Conservation (phyloP, 495 filamentous ascomycete species). For the Aspergillus nanangensis region DNA sequence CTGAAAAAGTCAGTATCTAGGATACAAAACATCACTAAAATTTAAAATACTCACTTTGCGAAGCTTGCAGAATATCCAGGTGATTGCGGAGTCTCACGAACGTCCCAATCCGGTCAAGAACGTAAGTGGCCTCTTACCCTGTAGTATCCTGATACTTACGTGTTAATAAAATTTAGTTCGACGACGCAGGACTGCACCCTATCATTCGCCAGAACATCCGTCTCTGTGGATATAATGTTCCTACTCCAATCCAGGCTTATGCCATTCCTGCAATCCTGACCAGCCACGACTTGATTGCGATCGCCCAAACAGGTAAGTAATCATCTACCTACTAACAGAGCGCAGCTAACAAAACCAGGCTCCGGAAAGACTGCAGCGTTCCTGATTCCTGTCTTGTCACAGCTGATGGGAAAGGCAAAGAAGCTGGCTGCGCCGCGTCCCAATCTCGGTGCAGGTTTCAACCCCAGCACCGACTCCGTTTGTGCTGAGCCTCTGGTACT, state of each 20-base stretch:
- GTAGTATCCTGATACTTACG: constrained; percentile 23
- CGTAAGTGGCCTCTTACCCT: too few relatives aligned
- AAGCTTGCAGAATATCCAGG: constrained; percentile 29
- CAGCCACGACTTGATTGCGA: constrained; percentile 75
- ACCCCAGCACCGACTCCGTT: constrained; percentile 36
- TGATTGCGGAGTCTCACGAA: constrained; percentile 27
- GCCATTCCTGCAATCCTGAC: constrained; percentile 69
- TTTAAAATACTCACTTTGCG: background rate
- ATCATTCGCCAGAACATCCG: constrained; percentile 72
- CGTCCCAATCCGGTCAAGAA: constrained; percentile 23
- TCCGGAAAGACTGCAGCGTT: constrained; percentile 96
- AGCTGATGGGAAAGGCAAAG: constrained; percentile 90
- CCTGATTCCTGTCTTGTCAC: constrained; percentile 80
- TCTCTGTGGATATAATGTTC: constrained; percentile 58
- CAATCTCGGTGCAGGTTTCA: constrained; percentile 42
- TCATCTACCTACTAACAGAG: background rate
- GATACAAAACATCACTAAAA: background rate
- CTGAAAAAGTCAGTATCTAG: constrained; percentile 40
- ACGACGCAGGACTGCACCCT: constrained; percentile 80
- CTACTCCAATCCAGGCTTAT: constrained; percentile 86
- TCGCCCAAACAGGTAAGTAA: constrained; percentile 84
- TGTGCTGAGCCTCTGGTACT: constrained; percentile 82
- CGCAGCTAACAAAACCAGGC: constrained; percentile 45
- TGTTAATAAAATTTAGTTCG: constrained; percentile 44
- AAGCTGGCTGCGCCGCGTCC: constrained; percentile 76